Percentiles rank a stretch among this genome's conserved stretches.
These are phyloP conservation scores for Drosera capensis DNA, from an alignment of 148 eudicot species.

Conservation along the genomic window DNA sequence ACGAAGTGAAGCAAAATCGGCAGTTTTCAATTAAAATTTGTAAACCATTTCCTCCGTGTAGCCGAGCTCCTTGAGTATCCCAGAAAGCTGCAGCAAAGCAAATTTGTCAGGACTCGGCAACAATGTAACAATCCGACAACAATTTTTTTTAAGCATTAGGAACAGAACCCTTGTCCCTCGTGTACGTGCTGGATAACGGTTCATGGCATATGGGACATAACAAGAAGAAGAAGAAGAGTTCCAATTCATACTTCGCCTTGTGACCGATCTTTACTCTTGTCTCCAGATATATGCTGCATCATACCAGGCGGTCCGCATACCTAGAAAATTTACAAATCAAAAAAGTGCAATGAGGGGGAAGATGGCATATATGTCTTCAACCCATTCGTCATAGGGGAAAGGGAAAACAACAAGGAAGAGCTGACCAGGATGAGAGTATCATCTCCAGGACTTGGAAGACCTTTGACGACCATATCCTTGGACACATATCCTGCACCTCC, in stretches of 20 bases:
- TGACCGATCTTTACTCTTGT: constrained; percentile 47
- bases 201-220: no score
- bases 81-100: constrained; percentile 35
- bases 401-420: not conserved
- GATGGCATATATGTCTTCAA: not conserved
- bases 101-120: not conserved
- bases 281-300: constrained; percentile 76
- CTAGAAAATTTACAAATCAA: constrained; percentile 14
- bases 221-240: not conserved
- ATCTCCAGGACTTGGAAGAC: constrained; percentile 77
- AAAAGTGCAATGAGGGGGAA: not conserved
- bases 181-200: no score
- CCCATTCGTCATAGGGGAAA: not conserved
- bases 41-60: constrained; percentile 83
- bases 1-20: no score
- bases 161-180: no score
- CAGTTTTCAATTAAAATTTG: constrained; percentile 69
- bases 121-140: not conserved
- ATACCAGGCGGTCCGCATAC: constrained; percentile 91
- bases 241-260: constrained; percentile 61
- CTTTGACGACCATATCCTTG: constrained; percentile 79
- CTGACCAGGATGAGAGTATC: constrained; percentile 82
- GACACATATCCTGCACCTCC: constrained; percentile 85
- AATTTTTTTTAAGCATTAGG: no score
- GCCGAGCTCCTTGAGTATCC: constrained; percentile 81